A percentile compares a stretch with the other conserved stretches of the same genome.
Evolutionary conservation across 495 filamentous ascomycete genomes (phyloP).

Genomic region (Pseudoneurospora amorphoporcata): DNA sequence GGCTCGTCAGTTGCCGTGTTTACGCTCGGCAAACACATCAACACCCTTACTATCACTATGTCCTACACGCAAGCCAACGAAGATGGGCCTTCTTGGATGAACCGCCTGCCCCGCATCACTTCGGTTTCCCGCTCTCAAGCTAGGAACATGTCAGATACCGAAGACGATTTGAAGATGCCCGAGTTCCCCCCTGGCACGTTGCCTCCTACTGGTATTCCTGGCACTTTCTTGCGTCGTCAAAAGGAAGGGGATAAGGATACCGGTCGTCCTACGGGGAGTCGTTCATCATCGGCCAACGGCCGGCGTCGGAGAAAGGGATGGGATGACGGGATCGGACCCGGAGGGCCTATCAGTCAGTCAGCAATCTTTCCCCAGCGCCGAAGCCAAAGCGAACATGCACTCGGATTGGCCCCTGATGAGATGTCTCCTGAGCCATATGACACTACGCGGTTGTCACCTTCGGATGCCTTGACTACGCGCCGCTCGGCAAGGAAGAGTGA

Average conservation of each 20-base stretch:
- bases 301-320: constrained; percentile 56
- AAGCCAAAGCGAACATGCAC: constrained; percentile 25
- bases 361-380: constrained; percentile 70
- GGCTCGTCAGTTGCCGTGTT: constrained; percentile 98
- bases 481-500: constrained; percentile 2
- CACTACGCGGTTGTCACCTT: constrained; percentile 12
- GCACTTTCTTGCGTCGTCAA: constrained; percentile 72
- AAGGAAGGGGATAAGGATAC: constrained; percentile 59
- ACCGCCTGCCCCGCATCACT: constrained; percentile 78
- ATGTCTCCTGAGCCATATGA: constrained; percentile 14
- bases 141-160: constrained; percentile 48
- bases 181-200: constrained; percentile 69
- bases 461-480: constrained; percentile 6
- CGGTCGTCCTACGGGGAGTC: constrained; percentile 39
- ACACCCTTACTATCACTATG: constrained; percentile 89
- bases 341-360: constrained; percentile 83
- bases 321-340: constrained; percentile 63
- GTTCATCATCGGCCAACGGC: constrained; percentile 50
- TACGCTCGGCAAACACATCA: constrained; percentile 95
- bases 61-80: constrained; percentile 88
- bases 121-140: constrained; percentile 84
- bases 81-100: constrained; percentile 90
- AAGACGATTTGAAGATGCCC: constrained; percentile 45
- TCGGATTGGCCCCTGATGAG: constrained; percentile 16
- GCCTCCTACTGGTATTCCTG: constrained; percentile 62